These are phyloP conservation scores for Acrocalymma vagum DNA, from an alignment of 2,329 filamentous ascomycete species.

Conservation along the genomic window DNA sequence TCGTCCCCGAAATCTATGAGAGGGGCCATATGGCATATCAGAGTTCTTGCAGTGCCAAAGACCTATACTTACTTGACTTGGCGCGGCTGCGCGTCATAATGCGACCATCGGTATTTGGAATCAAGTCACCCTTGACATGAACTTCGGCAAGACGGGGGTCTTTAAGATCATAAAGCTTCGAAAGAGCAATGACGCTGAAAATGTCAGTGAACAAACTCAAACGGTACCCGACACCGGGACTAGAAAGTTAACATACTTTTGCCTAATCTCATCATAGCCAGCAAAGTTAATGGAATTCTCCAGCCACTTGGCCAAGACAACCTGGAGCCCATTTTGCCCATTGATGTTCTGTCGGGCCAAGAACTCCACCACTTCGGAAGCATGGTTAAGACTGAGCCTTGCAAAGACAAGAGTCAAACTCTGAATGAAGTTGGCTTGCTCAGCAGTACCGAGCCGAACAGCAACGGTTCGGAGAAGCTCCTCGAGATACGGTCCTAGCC, in stretches of 20 bases:
- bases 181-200: constrained; percentile 84
- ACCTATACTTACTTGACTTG: constrained; percentile 70
- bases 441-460: constrained; percentile 80
- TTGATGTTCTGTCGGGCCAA: constrained; percentile 83
- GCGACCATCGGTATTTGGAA: constrained; percentile 73
- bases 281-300: constrained; percentile 97
- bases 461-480: constrained; percentile 91
- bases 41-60: constrained; percentile 1
- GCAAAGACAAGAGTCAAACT: constrained; percentile 96
- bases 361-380: constrained; percentile 91
- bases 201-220: constrained; percentile 19
- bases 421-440: constrained; percentile 91
- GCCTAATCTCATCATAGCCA: constrained; percentile 96
- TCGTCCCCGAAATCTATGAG: neutral
- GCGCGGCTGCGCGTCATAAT: constrained; percentile 96
- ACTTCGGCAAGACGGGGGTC: constrained; percentile 81
- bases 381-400: constrained; percentile 82
- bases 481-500: constrained; percentile 87
- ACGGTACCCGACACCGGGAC: neutral
- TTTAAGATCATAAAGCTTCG: constrained; percentile 87
- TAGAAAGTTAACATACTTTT: constrained; percentile 73
- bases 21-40: neutral
- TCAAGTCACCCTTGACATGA: constrained; percentile 89
- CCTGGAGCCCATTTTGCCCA: constrained; percentile 81
- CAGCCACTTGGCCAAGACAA: constrained; percentile 94